These are phyloP conservation scores for Xeromyces bisporus DNA, from an alignment of 495 filamentous ascomycete genomes.

Conservation along the genomic window DNA sequence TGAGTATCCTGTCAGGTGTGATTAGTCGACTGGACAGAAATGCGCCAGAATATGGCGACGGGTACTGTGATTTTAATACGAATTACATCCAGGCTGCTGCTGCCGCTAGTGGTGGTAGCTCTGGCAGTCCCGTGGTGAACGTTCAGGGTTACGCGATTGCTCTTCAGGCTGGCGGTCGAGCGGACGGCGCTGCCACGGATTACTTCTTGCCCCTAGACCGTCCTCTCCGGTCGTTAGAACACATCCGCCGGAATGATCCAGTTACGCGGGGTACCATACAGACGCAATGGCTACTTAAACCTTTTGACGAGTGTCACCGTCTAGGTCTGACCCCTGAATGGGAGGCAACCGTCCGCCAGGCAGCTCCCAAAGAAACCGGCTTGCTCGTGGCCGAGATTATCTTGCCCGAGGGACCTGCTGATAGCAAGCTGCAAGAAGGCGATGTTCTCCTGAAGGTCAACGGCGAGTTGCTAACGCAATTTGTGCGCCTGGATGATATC, in stretches of 20 bases:
- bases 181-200: constrained; percentile 89
- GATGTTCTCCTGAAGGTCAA: constrained; percentile 95
- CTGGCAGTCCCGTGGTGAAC: constrained; percentile 92
- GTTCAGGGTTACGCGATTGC: constrained; percentile 86
- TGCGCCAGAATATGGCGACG: constrained; percentile 93
- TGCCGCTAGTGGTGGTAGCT: constrained; percentile 88
- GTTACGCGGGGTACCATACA: constrained; percentile 91
- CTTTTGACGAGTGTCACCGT: constrained; percentile 92
- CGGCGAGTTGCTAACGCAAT: constrained; percentile 83
- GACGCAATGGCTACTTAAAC: constrained; percentile 89
- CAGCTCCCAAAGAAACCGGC: constrained; percentile 83
- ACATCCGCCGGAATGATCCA: constrained; percentile 55
- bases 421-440: constrained; percentile 75
- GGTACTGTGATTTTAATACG: constrained; percentile 98
- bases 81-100: constrained; percentile 98
- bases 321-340: constrained; percentile 71
- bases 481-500: constrained; percentile 83
- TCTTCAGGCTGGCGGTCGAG: constrained; percentile 82
- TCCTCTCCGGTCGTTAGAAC: constrained; percentile 69
- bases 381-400: constrained; percentile 95
- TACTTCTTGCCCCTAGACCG: constrained; percentile 94
- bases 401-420: constrained; percentile 74
- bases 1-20: constrained; percentile 93
- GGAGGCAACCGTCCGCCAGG: constrained; percentile 65
- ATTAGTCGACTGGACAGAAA: constrained; percentile 93